Evolutionary conservation across 2,329 filamentous ascomycete genomes (phyloP), one percentile per base, ranked within the genome.

Genomic region (Colletotrichum karsti): DNA sequence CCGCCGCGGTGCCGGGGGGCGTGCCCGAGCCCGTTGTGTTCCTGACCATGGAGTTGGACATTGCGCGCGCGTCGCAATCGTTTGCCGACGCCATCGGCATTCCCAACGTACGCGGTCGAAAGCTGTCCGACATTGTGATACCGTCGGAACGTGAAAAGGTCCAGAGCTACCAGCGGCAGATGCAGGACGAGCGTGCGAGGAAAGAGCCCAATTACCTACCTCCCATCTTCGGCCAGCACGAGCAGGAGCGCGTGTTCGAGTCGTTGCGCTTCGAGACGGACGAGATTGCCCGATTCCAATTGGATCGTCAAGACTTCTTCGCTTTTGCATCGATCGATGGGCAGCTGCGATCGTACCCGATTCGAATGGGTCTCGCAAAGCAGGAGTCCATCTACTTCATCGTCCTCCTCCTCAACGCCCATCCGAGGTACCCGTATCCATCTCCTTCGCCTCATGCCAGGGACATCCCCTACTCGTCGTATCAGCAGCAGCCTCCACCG

Each of bases 121-220:
- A 81, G 46, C 78, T 92, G 44, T 78, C 80, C 53, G 88, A 91
- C 46, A 75, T 90, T n/a, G 80, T 90, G 7, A 77, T 80, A 37
- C 74, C 81, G 1, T 77, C 77, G 30, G 89, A 91, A 50, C 82
- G 84, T 12, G 85, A 88, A 1, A 88, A 84, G 67, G 79, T 90
- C 5, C 73, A 79, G 42, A 78, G 77, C 8, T 77, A 90, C 48
- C 85, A 87, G 71, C 81, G 81, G 53, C 81, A 83, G 56, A 80
- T 92, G 51, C 83, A 88, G 58, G 84, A 86, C 15, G 89, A 91
- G 71, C 88, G 89, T 67, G 79, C 82, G 33, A 81, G 83, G 71
- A 87, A 83, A 62, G 87, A 90, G 30, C 88, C 89, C 18, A 88
- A 88, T 50, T 91, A 91, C 74, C 80, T 91, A 20, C 89, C 89